These are phyloP conservation scores for Coemansia sp. DNA, from an alignment of 192 early-diverging fungal genomes.

Conservation along the genomic window DNA sequence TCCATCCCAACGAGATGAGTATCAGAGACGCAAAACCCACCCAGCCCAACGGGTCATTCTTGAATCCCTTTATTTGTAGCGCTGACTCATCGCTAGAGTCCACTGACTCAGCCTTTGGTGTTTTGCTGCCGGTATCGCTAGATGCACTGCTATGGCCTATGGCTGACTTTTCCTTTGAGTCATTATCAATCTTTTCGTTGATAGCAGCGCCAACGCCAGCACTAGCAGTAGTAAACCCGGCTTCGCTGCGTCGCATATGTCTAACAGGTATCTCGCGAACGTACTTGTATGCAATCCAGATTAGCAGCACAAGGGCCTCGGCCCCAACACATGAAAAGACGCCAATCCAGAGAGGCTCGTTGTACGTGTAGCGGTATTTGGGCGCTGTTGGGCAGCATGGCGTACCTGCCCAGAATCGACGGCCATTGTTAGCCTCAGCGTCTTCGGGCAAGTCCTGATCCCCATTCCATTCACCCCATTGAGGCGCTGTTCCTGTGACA, in stretches of 20 bases:
- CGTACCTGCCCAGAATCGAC: constrained; percentile 48
- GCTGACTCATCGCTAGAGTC: not conserved
- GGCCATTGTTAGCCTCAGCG: constrained; percentile 2
- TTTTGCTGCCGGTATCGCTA: constrained; percentile 2
- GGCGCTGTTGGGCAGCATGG: constrained; percentile 38
- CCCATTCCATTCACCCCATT: constrained; percentile 38
- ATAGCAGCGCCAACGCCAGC: constrained; percentile 11
- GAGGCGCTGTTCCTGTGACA: constrained; percentile 14
- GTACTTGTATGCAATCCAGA: constrained; percentile 54
- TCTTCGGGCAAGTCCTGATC: constrained; percentile 16
- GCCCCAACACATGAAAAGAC: constrained; percentile 37
- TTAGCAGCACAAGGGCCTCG: constrained; percentile 35
- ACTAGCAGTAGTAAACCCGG: constrained; percentile 27
- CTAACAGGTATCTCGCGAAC: constrained; percentile 20
- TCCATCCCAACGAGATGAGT: constrained; percentile 38
- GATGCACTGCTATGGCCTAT: not conserved
- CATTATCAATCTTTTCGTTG: constrained; percentile 16
- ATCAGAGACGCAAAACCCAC: constrained; percentile 38
- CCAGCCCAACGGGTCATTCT: constrained; percentile 44
- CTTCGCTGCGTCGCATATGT: constrained; percentile 19
- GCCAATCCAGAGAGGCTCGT: constrained; percentile 48
- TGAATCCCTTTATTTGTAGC: constrained; percentile 35
- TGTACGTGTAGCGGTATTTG: constrained; percentile 35
- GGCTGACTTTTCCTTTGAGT: constrained; percentile 7
- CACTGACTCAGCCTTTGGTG: constrained; percentile 7